These are phyloP conservation scores for Oryza officinalis DNA, from an alignment of 176 grass and related monocot species.

Conservation along the genomic window DNA sequence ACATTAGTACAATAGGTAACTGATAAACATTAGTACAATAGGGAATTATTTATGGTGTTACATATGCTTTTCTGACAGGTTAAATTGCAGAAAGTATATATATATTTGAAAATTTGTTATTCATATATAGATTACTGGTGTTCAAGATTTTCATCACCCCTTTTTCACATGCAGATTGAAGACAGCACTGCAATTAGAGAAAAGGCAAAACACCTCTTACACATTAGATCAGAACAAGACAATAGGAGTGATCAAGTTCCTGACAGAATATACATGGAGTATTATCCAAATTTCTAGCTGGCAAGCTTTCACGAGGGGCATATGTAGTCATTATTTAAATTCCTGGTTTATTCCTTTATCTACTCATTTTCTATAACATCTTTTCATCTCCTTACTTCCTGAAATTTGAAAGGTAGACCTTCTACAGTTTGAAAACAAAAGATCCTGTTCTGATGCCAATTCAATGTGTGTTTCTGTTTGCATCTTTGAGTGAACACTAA, in stretches of 20 bases:
- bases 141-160: not conserved
- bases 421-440: not conserved
- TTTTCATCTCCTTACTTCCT: not conserved
- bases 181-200: not conserved
- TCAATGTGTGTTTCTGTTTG: not conserved
- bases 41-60: not conserved
- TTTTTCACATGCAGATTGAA: not conserved
- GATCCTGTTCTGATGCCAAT: not conserved
- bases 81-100: not conserved
- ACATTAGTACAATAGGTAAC: not conserved
- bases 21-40: not conserved
- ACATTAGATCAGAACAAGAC: not conserved
- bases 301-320: not conserved
- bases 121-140: not conserved
- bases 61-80: not conserved
- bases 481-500: not conserved
- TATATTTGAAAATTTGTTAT: not conserved
- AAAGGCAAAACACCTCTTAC: conserved; percentile 15
- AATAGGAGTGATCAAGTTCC: not conserved
- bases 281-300: not conserved
- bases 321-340: not conserved
- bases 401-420: not conserved
- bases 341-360: not conserved
- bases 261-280: not conserved
- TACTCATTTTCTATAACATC: not conserved